Evolutionary conservation across 108 stramenopile genomes (phyloP), one percentile per base, ranked within the genome.

Genomic region (Chaetoceros muelleri): DNA sequence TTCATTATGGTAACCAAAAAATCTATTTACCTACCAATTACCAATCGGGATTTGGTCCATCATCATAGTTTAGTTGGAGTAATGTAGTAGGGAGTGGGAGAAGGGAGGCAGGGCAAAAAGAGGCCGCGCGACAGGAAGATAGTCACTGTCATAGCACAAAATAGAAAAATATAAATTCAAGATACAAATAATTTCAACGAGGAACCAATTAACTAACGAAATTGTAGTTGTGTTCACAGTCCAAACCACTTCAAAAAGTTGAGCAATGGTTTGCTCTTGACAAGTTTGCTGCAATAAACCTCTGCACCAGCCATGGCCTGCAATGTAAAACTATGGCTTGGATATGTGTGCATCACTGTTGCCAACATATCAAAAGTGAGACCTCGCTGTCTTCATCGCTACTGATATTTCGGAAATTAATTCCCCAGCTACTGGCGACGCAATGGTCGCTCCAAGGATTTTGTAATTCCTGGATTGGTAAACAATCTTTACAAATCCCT

Each of bases 391-490:
- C n/a, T 60, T 53, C 56, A 61, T 72, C 5, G 75, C 75, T 1
- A 75, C 70, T 22, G 62, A 30, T 10, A 82, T 65, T 65, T 82
- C 81, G 16, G 70, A 66, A 27, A 82, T 76, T 13, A 82, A 28
- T 61, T 82, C 81, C 1, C 81, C 81, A n/a, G 77, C 81, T 2
- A 56, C 54, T n/a, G 74, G 73, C 24, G 68, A 53, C 69, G 79
- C 66, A 22, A 79, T 73, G 5, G 75, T 79, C 26, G 81, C 81
- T 19, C 81, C 81, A 3, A 82, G 55, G n/a, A 82, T 76, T 44
- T 62, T 46, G 10, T 59, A 61, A 10, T 59, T 67, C 34, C 55
- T 58, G 13, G 30, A 48, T 20, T 53, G 27, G 46, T 82, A 76
- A 7, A 82, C 48, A 48, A 82, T 71, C 48, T 79, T 79, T 21